A percentile compares a stretch with the other conserved stretches of the same genome.
phyloP scores from a whole-genome alignment of 495 filamentous ascomycete species.

The Penicillium desertorum region DNA sequence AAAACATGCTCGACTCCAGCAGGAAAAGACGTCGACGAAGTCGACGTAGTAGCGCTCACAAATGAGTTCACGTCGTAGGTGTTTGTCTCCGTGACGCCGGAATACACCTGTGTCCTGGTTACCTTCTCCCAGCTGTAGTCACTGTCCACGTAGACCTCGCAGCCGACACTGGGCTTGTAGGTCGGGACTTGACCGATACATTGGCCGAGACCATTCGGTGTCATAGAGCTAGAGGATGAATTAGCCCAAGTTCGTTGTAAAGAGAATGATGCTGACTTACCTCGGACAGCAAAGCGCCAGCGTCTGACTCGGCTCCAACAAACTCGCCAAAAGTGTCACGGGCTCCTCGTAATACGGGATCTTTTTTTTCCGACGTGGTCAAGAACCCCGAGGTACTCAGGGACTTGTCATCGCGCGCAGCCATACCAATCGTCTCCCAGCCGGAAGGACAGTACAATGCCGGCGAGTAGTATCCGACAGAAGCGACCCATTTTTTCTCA shows the following conservation, averaged over 20 bases:
- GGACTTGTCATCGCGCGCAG: conserved; percentile 5
- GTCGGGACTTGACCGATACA: not conserved
- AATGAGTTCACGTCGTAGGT: not conserved
- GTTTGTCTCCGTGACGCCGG: not conserved
- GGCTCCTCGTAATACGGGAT: conserved; percentile 2
- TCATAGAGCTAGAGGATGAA: not conserved
- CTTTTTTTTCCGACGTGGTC: not conserved
- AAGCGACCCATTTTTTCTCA: not conserved
- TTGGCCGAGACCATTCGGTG: not conserved
- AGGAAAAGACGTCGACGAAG: not conserved
- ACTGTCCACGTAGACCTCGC: not conserved
- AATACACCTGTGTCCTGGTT: not conserved
- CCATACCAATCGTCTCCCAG: conserved; percentile 4
- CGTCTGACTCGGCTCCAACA: conserved; percentile 8
- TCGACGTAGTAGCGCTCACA: not conserved
- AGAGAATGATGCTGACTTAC: not conserved
- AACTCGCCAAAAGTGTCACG: not conserved
- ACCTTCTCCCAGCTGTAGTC: not conserved
- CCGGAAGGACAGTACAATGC: conserved; percentile 12
- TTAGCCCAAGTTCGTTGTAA: not conserved
- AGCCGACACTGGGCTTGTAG: conserved; percentile 7
- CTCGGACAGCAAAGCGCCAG: conserved; percentile 13
- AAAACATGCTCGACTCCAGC: not conserved
- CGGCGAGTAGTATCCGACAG: conserved; percentile 9
- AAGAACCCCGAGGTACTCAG: not conserved